Base-by-base conservation (phyloP, 2,329 filamentous ascomycete genomes). In the Microdochium bolleyi region DNA sequence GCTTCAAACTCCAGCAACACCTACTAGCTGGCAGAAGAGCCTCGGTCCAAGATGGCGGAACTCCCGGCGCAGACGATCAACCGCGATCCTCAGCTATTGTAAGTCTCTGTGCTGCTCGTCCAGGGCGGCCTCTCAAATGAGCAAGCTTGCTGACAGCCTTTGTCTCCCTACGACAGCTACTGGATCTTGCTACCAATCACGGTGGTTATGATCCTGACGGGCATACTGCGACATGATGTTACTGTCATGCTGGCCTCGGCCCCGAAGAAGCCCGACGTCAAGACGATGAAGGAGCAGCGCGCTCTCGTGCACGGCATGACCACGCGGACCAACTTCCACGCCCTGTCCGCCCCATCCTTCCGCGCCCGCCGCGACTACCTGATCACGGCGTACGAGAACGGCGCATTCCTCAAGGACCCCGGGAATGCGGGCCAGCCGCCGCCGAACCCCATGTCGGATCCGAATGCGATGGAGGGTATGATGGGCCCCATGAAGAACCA, bases 401-500 rank as follows among this genome's bases (percentile, higher is more conserved):
- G 95, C 49, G 82, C 82, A 32, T 99, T 91, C 67, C 77, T 99
- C 49, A 96, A 96, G 67, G 89, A 95, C 57, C 92, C 91, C 1
- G 89, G 94, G 52, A 83, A 78, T 64, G 85, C 88, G 66, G 92
- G 92, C 51, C 89, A 96, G 72, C 87, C 91, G 2, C 87, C 91
- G 21, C 84, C 89, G 37, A 99, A 97, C 72, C 94, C 94, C 3
- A 91, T 99, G 83, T 89, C 87, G 11, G 94, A 99, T 69, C 95
- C 95, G 22, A 87, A 87, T 49, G 90, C 89, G 54, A 99, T 99
- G 94, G 95, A 99, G 67, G 92, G 92, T 61, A 99, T 99, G 94
- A 99, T 99, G 94, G 92, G 94, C 61, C 96, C 96, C 90, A 95
- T 99, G 89, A 99, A 99, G 82, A 92, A 92, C 54, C 96, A 99